Evolutionary conservation across 148 eudicot genomes (phyloP), one percentile per base, ranked within the genome.

Genomic region (Suaeda aralocaspica): DNA sequence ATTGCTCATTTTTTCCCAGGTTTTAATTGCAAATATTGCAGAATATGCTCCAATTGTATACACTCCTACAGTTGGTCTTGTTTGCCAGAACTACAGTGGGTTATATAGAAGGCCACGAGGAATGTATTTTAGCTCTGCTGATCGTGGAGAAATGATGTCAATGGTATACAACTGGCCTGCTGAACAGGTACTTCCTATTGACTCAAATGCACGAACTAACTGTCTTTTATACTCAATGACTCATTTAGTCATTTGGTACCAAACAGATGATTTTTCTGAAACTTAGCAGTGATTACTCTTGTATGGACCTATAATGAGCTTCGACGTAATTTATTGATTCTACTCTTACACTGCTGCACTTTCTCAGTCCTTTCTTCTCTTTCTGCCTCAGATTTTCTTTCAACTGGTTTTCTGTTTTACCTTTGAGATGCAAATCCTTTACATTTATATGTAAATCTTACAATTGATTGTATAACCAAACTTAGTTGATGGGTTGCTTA

Each of bases 81-180:
- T 94, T 69, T 94, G 98, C 76, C 98, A 94, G 71, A 88, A 94
- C 62, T 94, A 91, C 64, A 82, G 98, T 77, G 98, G 98, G 53
- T 78, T 94, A 57, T 94, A 88, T 70, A 87, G 98, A 86, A 84
- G 98, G 79, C 98, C 98, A 12, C 83, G 98, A 72, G 98, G 98
- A 53, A 94, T 94, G 96, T 94, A 90, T 66, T 94, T 94, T 64
- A 87, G 98, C 76, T 85, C 95, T 61, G 89, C 77, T 52, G 98
- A 94, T 81, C 91, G 98, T 79, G 98, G 98, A 71, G 98, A 94
- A 77, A 94, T 94, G 98, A 94, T 94, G 96, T 94, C 98, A 65
- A 94, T 94, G 98, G 96, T 89, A 72, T 91, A 94, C 79, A 94
- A 94, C 80, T 94, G 98, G 98, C 98, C 98, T 55, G 87, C 98